phyloP scores from a whole-genome alignment of 345 rosid species.

The Aquilaria yunnanensis region DNA sequence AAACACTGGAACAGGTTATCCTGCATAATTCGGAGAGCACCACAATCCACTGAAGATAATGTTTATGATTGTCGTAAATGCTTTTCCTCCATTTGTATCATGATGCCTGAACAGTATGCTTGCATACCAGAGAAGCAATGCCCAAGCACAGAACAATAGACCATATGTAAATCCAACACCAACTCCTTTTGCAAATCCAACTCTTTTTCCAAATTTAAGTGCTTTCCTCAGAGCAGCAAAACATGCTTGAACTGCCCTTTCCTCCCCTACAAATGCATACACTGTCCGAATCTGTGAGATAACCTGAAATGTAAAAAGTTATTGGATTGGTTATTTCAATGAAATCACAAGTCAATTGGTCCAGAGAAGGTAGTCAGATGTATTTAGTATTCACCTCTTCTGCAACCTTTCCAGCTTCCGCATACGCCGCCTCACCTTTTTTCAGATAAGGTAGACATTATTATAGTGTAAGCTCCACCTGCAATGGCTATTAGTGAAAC shows the following conservation, averaged over 20 bases:
- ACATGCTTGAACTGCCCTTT: conserved; percentile 52
- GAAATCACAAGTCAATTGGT: background rate
- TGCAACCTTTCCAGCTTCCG: conserved; percentile 73
- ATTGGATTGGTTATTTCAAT: background rate
- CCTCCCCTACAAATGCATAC: conserved; percentile 77
- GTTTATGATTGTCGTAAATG: conserved; percentile 69
- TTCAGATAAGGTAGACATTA: conserved; percentile 66
- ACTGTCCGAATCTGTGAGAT: conserved; percentile 77
- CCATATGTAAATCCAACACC: conserved; percentile 72
- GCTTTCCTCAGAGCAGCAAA: conserved; percentile 47
- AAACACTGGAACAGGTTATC: background rate
- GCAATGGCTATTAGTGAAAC: conserved; percentile 77
- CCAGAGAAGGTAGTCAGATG: background rate
- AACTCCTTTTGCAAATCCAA: conserved; percentile 69
- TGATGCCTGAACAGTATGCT: conserved; percentile 65
- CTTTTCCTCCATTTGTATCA: conserved; percentile 61
- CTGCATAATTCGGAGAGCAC: conserved; percentile 11
- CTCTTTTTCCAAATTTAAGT: conserved; percentile 49
- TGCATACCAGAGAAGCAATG: conserved; percentile 76
- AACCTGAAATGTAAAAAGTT: conserved; percentile 25
- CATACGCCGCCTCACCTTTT: conserved; percentile 77
- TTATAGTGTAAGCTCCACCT: conserved; percentile 64
- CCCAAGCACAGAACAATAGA: conserved; percentile 72
- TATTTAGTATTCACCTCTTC: conserved; percentile 49
- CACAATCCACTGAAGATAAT: conserved; percentile 84